Conservation (phyloP, 2,329 filamentous ascomycete genomes). For the Diaporthe destruens region DNA sequence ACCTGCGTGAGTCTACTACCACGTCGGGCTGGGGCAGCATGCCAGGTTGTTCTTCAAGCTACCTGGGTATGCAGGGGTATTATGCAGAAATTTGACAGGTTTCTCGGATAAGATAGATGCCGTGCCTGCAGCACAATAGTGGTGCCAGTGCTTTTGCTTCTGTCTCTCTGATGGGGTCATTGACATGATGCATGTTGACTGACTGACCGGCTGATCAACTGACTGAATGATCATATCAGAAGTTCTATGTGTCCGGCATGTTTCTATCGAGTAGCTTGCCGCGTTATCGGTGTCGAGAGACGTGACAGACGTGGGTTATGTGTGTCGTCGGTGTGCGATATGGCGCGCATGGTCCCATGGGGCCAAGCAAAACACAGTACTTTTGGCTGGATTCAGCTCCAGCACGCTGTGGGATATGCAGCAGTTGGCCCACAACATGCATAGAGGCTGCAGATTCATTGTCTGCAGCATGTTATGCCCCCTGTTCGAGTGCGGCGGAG, state of each 20-base stretch:
- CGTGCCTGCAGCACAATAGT: constrained; percentile 4
- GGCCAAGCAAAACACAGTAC: neutral
- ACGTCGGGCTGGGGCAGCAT: neutral
- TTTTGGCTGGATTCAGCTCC: neutral
- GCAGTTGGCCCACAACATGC: neutral
- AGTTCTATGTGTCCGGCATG: constrained; percentile 1
- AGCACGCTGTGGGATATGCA: neutral
- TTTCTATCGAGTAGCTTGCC: constrained; percentile 11
- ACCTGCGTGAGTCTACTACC: neutral
- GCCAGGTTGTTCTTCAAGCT: neutral
- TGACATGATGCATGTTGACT: constrained; percentile 3
- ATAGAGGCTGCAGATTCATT: neutral
- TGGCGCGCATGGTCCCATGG: neutral
- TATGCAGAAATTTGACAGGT: constrained; percentile 8
- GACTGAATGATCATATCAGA: neutral
- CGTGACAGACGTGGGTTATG: neutral
- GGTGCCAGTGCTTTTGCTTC: constrained; percentile 11
- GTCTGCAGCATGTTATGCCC: neutral
- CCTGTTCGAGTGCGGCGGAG: too few relatives aligned
- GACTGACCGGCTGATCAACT: neutral
- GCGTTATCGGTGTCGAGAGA: neutral
- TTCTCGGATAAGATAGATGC: constrained; percentile 17
- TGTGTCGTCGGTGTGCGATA: neutral
- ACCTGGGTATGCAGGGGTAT: neutral
- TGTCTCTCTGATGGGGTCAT: neutral